Conservation (phyloP, 78 protist species). For the Blattamonas nauphoetae region DNA sequence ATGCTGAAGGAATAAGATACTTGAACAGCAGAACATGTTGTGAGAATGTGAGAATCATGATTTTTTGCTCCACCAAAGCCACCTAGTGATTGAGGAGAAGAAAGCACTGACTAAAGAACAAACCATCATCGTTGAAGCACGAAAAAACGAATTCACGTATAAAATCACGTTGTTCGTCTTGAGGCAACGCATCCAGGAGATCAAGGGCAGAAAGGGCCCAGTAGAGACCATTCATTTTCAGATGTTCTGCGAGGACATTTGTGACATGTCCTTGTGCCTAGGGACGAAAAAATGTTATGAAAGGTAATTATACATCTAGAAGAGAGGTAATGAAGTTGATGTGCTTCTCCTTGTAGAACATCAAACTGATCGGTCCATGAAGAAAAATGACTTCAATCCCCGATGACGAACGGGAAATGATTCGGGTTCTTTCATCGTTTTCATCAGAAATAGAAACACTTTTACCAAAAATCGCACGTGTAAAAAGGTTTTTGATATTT, state of each 20-base stretch:
- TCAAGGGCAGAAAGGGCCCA: constrained; percentile 79
- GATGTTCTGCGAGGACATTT: constrained; percentile 75
- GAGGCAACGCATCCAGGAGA: constrained; percentile 32
- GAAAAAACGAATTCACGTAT: constrained; percentile 43
- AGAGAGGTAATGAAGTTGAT: no score
- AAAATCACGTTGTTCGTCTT: constrained; percentile 40
- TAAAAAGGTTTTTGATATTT: no score
- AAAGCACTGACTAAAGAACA: background rate
- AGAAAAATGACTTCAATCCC: no score
- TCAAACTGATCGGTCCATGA: no score
- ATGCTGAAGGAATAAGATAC: background rate
- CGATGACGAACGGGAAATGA: no score
- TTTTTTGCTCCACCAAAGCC: constrained; percentile 83
- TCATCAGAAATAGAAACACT: no score
- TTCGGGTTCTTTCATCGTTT: no score
- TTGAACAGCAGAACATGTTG: constrained; percentile 90
- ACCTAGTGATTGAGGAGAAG: constrained; percentile 23
- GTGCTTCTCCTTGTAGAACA: no score
- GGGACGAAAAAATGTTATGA: background rate
- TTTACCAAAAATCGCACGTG: no score
- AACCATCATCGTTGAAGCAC: constrained; percentile 62
- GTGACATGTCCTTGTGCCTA: constrained; percentile 52
- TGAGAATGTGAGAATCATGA: constrained; percentile 90
- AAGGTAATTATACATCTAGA: no score
- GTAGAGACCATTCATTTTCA: constrained; percentile 65